These are phyloP conservation scores for Bipolaris bicolor DNA, from an alignment of 2,329 filamentous ascomycete genomes.

Conservation along the genomic window DNA sequence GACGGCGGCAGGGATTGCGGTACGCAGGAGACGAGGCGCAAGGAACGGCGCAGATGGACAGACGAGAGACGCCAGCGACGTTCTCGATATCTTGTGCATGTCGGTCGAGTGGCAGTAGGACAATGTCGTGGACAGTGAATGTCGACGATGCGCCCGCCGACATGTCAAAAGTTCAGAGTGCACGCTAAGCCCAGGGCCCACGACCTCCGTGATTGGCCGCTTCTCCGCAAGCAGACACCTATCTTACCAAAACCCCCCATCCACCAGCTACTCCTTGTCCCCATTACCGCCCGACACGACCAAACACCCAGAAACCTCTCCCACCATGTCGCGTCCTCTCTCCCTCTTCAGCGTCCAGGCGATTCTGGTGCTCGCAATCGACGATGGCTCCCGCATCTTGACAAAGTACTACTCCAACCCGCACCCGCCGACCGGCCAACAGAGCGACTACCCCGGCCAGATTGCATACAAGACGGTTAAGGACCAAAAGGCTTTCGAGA, in stretches of 20 bases:
- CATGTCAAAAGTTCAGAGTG: slow-evolving; percentile 17
- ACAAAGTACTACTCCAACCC: slow-evolving; percentile 88
- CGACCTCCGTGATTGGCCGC: slow-evolving; percentile 35
- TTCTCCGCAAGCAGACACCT: slow-evolving; percentile 43
- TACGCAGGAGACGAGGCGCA: slow-evolving; percentile 38
- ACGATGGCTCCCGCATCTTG: slow-evolving; percentile 90
- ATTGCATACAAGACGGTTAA: slow-evolving; percentile 89
- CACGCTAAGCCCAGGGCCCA: slow-evolving; percentile 17
- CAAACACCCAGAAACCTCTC: background rate
- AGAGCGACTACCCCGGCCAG: slow-evolving; percentile 65
- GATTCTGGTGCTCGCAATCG: slow-evolving; percentile 64
- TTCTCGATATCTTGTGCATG: slow-evolving; percentile 33
- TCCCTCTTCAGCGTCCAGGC: slow-evolving; percentile 62
- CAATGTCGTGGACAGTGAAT: background rate
- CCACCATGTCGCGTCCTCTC: slow-evolving; percentile 58
- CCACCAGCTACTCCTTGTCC: slow-evolving; percentile 15
- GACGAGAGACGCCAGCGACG: slow-evolving; percentile 38
- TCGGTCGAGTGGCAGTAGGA: background rate
- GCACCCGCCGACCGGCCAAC: slow-evolving; percentile 67
- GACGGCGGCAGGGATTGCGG: slow-evolving; percentile 16
- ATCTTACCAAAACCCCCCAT: slow-evolving; percentile 33
- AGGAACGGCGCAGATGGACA: slow-evolving; percentile 48
- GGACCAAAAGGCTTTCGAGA: slow-evolving; percentile 95
- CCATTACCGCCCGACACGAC: slow-evolving; percentile 12
- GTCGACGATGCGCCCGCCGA: background rate